Evolutionary conservation across 2,329 filamentous ascomycete genomes (phyloP), one percentile per base, ranked within the genome.

Genomic region (Amauroascus niger): DNA sequence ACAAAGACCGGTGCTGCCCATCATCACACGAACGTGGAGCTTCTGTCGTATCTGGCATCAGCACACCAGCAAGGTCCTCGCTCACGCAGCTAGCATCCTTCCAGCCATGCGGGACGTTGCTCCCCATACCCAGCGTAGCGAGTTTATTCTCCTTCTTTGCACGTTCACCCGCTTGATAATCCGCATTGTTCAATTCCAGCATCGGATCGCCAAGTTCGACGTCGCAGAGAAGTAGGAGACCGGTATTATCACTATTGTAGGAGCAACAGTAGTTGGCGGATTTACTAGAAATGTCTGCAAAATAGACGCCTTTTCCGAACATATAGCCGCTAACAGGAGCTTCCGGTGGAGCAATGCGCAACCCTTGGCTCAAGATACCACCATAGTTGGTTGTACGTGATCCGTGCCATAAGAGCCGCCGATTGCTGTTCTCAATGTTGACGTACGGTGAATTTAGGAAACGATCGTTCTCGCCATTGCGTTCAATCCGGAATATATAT

Each of bases 301-400:
- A 78, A 65, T 95, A 95, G 45, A 95, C 86, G 43, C 88, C 88
- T 68, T 94, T 94, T 54, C 85, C 88, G 60, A 94, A 95, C 86
- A 91, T 91, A 72, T 91, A 89, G 1, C 87, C 87, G 3, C 76
- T 79, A 0, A 82, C 82, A 0, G 88, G 89, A 0, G 88, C 88
- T 67, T 94, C 73, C 1, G 72, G 72, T 0, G 89, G 89, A 6
- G 89, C 89, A 59, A 95, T 95, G n/a, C 88, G 85, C 6, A 95
- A 78, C 59, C 89, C 89, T 68, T 95, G 87, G 54, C 82, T 86
- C 40, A 95, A 79, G 55, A 95, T 95, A 64, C 88, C 89, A 63
- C 85, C 88, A 60, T 84, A 95, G 67, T 95, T 95, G 50, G 87
- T 93, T 30, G 77, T 79, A 32, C 88, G 82, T 14, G 86, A 90